Conservation (phyloP, 2,329 filamentous ascomycete species). For the Trichoderma sp. region DNA sequence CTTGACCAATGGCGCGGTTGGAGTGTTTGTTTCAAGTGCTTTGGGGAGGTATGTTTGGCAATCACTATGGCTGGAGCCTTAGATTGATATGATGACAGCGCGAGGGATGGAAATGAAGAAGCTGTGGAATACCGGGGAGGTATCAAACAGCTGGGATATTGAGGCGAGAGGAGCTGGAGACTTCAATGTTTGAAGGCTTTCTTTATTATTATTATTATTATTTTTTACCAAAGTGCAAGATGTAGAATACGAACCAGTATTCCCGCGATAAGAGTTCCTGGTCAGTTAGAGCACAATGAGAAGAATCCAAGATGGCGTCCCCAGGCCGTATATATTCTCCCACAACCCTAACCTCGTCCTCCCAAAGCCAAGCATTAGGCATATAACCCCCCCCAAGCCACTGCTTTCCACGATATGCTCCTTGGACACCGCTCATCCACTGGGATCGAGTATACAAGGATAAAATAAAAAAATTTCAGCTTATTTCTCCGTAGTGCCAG, state of each 20-base stretch:
- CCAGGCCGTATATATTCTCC: constrained; percentile 21
- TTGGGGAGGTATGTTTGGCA: background rate
- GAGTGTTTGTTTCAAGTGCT: constrained; percentile 3
- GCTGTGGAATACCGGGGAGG: background rate
- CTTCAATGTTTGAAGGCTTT: background rate
- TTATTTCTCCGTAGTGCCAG: constrained; percentile 10
- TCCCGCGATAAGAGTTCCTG: background rate
- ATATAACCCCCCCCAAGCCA: background rate
- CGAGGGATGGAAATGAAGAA: background rate
- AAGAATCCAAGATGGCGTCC: background rate
- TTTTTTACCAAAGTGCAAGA: background rate
- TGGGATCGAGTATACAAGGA: background rate
- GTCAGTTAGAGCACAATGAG: too few relatives aligned
- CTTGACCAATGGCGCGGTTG: background rate
- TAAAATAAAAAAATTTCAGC: background rate
- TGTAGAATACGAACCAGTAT: background rate
- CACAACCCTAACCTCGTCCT: background rate
- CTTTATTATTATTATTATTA: background rate
- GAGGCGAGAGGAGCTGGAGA: background rate
- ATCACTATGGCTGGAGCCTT: background rate
- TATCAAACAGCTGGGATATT: background rate
- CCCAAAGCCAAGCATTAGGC: constrained; percentile 4
- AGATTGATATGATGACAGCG: background rate
- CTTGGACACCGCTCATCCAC: background rate
- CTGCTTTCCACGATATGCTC: background rate